These are phyloP conservation scores for Coemansia sp. DNA, from an alignment of 192 early-diverging fungal species.

Conservation along the genomic window DNA sequence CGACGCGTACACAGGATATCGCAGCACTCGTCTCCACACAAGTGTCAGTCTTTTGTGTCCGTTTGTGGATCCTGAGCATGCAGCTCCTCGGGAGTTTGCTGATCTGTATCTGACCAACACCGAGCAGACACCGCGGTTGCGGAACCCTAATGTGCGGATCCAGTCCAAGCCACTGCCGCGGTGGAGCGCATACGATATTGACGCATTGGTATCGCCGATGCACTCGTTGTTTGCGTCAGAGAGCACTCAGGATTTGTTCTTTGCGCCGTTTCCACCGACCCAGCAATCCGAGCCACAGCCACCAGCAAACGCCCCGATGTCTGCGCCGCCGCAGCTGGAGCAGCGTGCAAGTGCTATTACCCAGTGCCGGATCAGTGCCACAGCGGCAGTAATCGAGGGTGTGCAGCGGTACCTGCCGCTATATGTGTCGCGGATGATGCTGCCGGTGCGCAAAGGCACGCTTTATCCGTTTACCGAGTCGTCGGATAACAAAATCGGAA, in stretches of 20 bases:
- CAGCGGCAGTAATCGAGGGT: conserved; percentile 40
- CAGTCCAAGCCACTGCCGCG: conserved; percentile 17
- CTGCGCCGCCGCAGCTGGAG: conserved; percentile 6
- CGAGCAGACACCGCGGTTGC: conserved; percentile 13
- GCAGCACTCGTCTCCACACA: conserved; percentile 46
- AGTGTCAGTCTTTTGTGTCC: conserved; percentile 49
- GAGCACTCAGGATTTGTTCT: conserved; percentile 38
- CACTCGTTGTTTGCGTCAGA: conserved; percentile 29
- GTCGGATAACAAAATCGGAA: conserved; percentile 54
- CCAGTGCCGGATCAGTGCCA: conserved; percentile 48
- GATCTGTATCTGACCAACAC: conserved; percentile 22
- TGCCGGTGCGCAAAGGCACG: conserved; percentile 54
- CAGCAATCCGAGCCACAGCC: conserved; percentile 10
- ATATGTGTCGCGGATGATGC: conserved; percentile 56
- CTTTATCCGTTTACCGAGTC: conserved; percentile 52
- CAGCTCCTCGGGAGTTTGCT: conserved; percentile 11
- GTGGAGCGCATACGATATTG: conserved; percentile 42
- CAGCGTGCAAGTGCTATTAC: conserved; percentile 12
- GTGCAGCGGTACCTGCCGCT: conserved; percentile 43
- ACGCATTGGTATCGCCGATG: conserved; percentile 47
- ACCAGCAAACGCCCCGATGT: not conserved
- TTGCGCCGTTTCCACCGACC: conserved; percentile 23
- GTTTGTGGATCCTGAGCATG: conserved; percentile 23
- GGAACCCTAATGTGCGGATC: conserved; percentile 19
- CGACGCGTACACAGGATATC: conserved; percentile 51